phyloP scores from a whole-genome alignment of 2,329 filamentous ascomycete genomes.

The Fusarium tjaetaba region DNA sequence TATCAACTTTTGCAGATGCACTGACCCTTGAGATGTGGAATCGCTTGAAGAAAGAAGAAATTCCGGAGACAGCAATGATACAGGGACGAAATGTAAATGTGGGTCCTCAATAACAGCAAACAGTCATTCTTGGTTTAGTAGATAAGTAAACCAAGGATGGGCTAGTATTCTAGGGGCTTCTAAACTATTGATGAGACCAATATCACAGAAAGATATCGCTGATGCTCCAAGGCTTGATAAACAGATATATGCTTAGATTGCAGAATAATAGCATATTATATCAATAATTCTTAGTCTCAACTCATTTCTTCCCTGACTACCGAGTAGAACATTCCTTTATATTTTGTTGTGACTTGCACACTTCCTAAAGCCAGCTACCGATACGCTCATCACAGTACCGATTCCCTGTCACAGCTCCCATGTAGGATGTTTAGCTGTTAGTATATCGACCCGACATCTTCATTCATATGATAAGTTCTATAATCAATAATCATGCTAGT shows the following conservation, averaged over 20 bases:
- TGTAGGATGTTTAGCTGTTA: background rate
- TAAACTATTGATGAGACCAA: background rate
- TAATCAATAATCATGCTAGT: accelerated
- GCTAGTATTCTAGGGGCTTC: background rate
- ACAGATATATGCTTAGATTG: background rate
- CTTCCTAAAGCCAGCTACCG: background rate
- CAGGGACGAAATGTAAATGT: background rate
- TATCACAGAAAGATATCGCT: background rate
- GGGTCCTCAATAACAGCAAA: background rate
- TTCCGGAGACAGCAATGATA: background rate
- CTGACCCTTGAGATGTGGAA: background rate
- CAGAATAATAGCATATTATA: accelerated
- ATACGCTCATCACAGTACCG: too few species aligned
- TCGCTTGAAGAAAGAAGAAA: background rate
- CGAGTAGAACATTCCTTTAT: too few species aligned
- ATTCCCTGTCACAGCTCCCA: too few species aligned
- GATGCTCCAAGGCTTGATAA: too few species aligned
- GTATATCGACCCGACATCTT: background rate
- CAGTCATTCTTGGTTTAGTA: background rate
- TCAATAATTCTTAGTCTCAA: accelerated
- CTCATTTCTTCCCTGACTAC: too few species aligned
- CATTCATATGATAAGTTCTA: too few species aligned
- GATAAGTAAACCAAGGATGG: background rate
- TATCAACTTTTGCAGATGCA: too few species aligned
- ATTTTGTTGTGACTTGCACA: accelerated